Conservation (phyloP, 2,329 filamentous ascomycete species). For the Trichoderma koningii region DNA sequence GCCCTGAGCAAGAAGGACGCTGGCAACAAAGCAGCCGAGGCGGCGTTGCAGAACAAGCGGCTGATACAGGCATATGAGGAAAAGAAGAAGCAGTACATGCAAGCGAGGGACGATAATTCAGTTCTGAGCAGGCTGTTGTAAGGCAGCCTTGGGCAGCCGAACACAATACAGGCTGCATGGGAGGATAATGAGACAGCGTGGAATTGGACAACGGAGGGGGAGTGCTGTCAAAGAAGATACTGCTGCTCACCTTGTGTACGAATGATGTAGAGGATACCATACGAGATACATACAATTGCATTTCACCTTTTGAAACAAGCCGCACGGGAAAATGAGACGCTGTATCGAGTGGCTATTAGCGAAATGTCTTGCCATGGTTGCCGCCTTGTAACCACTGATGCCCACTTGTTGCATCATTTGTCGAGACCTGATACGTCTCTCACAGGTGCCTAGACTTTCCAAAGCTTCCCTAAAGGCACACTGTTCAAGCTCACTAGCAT, state of each 20-base stretch:
- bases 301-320: neutral
- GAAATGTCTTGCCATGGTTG: slow-evolving; percentile 6
- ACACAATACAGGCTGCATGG: neutral
- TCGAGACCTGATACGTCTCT: neutral
- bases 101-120: slow-evolving; percentile 32
- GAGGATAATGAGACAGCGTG: neutral
- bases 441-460: no score
- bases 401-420: slow-evolving; percentile 5
- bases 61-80: slow-evolving; percentile 54
- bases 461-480: no score
- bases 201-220: neutral
- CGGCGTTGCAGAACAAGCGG: slow-evolving; percentile 67
- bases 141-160: no score
- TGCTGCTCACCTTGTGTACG: no score
- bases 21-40: slow-evolving; percentile 64
- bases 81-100: slow-evolving; percentile 51
- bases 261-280: neutral
- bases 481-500: no score
- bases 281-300: neutral
- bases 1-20: slow-evolving; percentile 70
- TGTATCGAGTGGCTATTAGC: neutral
- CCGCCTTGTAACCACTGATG: neutral
- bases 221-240: neutral
- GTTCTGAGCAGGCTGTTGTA: slow-evolving; percentile 9
- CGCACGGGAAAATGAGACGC: neutral